A percentile compares a stretch with the other conserved stretches of the same genome.
These are phyloP conservation scores for Verticillium nubilum DNA, from an alignment of 2,329 filamentous ascomycete species.

Conservation along the genomic window DNA sequence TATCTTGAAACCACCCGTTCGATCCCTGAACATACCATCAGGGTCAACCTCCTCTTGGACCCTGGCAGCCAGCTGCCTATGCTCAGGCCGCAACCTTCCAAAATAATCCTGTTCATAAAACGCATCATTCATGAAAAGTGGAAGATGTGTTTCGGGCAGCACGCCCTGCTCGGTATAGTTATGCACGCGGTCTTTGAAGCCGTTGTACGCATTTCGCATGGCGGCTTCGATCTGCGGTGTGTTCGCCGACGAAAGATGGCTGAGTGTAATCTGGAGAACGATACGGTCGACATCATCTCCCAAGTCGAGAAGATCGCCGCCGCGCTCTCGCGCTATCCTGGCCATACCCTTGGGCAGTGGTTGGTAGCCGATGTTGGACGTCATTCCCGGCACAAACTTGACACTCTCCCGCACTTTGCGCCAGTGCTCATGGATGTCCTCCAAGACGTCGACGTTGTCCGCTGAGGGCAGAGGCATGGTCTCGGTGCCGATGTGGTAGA, in stretches of 20 bases:
- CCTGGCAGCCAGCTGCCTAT: conserved; percentile 23
- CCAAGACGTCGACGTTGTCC: conserved; percentile 21
- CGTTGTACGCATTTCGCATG: conserved; percentile 29
- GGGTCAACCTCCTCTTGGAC: conserved; percentile 31
- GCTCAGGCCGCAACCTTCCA: conserved; percentile 28
- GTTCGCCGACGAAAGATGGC: conserved; percentile 23
- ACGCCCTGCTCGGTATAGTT: conserved; percentile 24
- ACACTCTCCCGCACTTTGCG: conserved; percentile 19
- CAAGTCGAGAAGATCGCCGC: conserved; percentile 32
- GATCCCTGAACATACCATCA: conserved; percentile 27
- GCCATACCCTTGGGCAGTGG: conserved; percentile 31
- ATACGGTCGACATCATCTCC: conserved; percentile 32
- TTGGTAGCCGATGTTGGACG: conserved; percentile 30
- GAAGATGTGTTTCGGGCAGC: conserved; percentile 29
- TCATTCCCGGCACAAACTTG: conserved; percentile 1
- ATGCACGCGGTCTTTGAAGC: conserved; percentile 21
- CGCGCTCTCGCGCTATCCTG: conserved; percentile 20
- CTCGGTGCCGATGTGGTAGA: conserved; percentile 32
- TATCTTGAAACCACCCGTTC: conserved; percentile 35
- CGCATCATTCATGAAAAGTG: conserved; percentile 38
- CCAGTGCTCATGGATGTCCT: conserved; percentile 25
- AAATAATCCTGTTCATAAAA: conserved; percentile 37
- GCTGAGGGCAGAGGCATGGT: conserved; percentile 25
- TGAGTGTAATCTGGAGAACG: conserved; percentile 38
- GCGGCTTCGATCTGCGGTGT: conserved; percentile 23